These are phyloP conservation scores for Groenewaldozyma tartarivorans DNA, from an alignment of 805 yeast species.

Conservation along the genomic window DNA sequence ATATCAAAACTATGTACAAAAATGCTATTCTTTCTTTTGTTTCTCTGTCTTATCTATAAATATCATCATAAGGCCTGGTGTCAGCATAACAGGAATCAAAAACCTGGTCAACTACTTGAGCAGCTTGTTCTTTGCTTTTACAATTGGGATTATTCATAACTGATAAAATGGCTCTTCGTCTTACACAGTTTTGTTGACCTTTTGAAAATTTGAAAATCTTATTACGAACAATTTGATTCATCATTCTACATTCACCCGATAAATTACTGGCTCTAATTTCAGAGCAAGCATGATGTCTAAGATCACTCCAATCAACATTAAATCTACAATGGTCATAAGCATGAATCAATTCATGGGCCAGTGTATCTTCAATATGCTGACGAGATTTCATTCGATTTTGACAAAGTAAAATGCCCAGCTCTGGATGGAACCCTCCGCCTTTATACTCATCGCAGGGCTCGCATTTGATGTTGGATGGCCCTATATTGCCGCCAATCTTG, in stretches of 20 bases:
- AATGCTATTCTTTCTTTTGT: neutral
- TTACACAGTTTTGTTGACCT: slow-evolving; percentile 88
- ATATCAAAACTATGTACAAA: slow-evolving; percentile 1
- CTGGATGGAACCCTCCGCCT: slow-evolving; percentile 92
- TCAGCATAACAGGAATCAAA: slow-evolving; percentile 91
- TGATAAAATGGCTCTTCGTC: slow-evolving; percentile 76
- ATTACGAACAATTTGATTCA: slow-evolving; percentile 64
- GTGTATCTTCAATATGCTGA: slow-evolving; percentile 80
- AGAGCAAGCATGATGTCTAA: slow-evolving; percentile 93
- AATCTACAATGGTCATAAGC: slow-evolving; percentile 87
- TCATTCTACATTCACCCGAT: slow-evolving; percentile 90
- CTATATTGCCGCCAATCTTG: slow-evolving; percentile 49
- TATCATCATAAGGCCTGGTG: slow-evolving; percentile 91
- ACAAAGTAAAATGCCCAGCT: slow-evolving; percentile 76
- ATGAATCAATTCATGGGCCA: slow-evolving; percentile 89
- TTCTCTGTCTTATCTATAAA: slow-evolving; percentile 46
- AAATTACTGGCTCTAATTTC: slow-evolving; percentile 89
- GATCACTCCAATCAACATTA: slow-evolving; percentile 73
- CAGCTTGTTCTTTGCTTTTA: slow-evolving; percentile 61
- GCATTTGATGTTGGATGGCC: slow-evolving; percentile 53
- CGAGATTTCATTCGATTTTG: slow-evolving; percentile 68
- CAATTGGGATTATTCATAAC: slow-evolving; percentile 85
- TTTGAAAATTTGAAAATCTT: slow-evolving; percentile 47
- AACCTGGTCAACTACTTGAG: slow-evolving; percentile 70
- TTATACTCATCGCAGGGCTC: slow-evolving; percentile 73